These are phyloP conservation scores for Tolypocladium amazonense DNA, from an alignment of 2,329 filamentous ascomycete genomes.

Conservation along the genomic window DNA sequence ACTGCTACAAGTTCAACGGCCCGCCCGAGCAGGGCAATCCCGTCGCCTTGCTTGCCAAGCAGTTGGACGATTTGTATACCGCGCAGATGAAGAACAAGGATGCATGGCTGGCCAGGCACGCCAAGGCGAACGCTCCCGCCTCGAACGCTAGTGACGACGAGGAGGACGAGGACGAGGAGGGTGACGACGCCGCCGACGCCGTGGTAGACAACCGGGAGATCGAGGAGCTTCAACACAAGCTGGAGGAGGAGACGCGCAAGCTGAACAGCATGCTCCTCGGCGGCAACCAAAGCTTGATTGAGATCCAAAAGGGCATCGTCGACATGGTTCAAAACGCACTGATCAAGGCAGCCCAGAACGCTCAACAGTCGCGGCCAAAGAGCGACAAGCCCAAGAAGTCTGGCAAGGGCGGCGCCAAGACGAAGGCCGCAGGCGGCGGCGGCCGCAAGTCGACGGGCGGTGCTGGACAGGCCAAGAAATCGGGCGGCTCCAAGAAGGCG, in stretches of 20 bases:
- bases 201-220: conserved; percentile 32
- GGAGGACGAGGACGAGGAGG: conserved; percentile 57
- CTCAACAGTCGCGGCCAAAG: conserved; percentile 37
- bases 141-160: conserved; percentile 62
- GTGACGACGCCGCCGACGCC: conserved; percentile 24
- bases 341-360: conserved; percentile 58
- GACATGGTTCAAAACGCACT: conserved; percentile 60
- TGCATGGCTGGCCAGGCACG: conserved; percentile 68
- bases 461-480: conserved; percentile 22
- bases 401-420: conserved; percentile 49
- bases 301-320: conserved; percentile 51
- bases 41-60: conserved; percentile 61
- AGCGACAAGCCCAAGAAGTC: conserved; percentile 51
- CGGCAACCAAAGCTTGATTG: conserved; percentile 41
- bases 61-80: conserved; percentile 67
- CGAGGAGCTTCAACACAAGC: conserved; percentile 39
- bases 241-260: conserved; percentile 47
- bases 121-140: conserved; percentile 41
- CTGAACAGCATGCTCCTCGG: conserved; percentile 42
- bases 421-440: conserved; percentile 24
- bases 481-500: conserved; percentile 32
- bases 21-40: conserved; percentile 48
- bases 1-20: conserved; percentile 85
- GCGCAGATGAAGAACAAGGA: conserved; percentile 68
- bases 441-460: conserved; percentile 32